Base-by-base conservation (phyloP, 371 early-diverging fungal species). In the Mucor irregularis region DNA sequence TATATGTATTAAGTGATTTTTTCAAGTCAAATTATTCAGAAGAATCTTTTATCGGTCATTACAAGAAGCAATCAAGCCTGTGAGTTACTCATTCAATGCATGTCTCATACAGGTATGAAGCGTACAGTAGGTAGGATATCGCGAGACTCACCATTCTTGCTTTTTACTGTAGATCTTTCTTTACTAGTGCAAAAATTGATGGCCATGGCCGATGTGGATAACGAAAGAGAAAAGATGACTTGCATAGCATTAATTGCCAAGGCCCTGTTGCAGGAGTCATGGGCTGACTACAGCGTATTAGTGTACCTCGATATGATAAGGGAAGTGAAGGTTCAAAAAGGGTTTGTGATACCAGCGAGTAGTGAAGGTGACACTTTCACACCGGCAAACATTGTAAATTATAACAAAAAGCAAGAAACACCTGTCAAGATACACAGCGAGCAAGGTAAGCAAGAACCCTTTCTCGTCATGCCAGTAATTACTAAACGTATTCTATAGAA, bases 191-290 rank as follows among this genome's bases (percentile, higher is more conserved):
- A 33, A 39, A 47, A 52, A 17, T 25, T 59, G 16, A 52, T 51
- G 52, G 10, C 33, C 0, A 21, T 29, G 29, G 26, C 22, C 2
- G 14, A 14, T 9, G 33, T 16, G 8, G 38, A 46, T 5, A 38
- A 30, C 8, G 39, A 45, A 35, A 35, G 37, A 37, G 51, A 58
- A 22, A 58, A 26, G 17, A 46, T 59, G 45, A 34, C 29, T 22
- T 59, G 33, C 30, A 38, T 47, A 10, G 53, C 59, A 31, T 47
- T 59, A 5, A 59, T 59, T 25, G 45, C 59, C 19, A 59, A 59
- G 33, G 59, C 42, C 0, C 30, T 59, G 5, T 42, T 59, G n/a
- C 33, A 59, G n/a, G 39, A 28, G 0, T 7, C 5, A 25, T 59
- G 59, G 59, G 11, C 29, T 4, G 24, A 26, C 19, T 25, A 46